Evolutionary conservation across 441 rosid species (phyloP).

Genomic region (Croton laevigatus): DNA sequence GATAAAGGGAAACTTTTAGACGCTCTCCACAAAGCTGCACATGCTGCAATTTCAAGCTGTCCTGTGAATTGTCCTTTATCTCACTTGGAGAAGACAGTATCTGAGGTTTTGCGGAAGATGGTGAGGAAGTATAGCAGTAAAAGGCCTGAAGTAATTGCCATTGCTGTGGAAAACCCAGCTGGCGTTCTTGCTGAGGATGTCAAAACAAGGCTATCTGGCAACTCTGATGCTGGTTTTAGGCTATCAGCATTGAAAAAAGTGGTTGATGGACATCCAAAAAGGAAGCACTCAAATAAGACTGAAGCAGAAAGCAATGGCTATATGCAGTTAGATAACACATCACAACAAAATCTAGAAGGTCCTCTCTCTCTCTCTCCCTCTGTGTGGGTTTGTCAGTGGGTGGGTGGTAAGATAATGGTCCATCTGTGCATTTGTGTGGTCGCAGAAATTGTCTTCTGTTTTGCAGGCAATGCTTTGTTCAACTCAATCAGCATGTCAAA

Average conservation of each 20-base stretch:
- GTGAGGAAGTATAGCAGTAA: conserved; percentile 93
- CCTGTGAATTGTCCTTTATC: conserved; percentile 81
- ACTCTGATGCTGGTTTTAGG: conserved; percentile 51
- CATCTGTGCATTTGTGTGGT: conserved; percentile 1
- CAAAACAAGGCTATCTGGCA: conserved; percentile 57
- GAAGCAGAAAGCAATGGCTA: conserved; percentile 34
- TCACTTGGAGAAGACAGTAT: conserved; percentile 87
- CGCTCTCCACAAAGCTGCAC: conserved; percentile 89
- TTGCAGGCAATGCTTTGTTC: neutral
- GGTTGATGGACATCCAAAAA: conserved; percentile 40
- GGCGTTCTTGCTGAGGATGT: conserved; percentile 76
- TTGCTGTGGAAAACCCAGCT: conserved; percentile 76
- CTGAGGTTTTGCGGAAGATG: conserved; percentile 82
- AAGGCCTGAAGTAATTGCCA: conserved; percentile 87
- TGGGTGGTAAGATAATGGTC: neutral
- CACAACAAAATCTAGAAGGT: conserved; percentile 37
- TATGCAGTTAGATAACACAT: conserved; percentile 26
- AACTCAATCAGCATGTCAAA: no score
- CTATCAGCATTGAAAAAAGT: conserved; percentile 52
- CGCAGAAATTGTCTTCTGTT: neutral
- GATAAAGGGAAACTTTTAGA: conserved; percentile 94
- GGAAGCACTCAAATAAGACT: conserved; percentile 31
- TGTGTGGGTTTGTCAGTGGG: neutral
- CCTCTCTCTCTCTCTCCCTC: conserved; percentile 15
- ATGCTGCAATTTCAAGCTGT: conserved; percentile 88